Conservation (phyloP, 148 eudicot species). For the Rhododendron vialii region DNA sequence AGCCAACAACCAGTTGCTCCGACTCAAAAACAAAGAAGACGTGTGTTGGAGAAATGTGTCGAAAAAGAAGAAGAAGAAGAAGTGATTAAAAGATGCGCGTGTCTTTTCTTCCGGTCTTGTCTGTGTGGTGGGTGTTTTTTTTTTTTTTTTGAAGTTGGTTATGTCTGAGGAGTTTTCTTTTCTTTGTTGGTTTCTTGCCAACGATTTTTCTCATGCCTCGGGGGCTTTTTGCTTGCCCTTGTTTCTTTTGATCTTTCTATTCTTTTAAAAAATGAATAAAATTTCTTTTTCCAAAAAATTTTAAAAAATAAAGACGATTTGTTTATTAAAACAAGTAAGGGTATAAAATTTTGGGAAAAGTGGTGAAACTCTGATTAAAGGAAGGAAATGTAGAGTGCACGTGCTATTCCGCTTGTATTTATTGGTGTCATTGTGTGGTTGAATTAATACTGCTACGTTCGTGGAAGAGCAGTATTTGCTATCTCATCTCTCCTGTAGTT, state of each 20-base stretch:
- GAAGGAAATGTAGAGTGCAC: neutral
- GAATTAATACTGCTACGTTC: neutral
- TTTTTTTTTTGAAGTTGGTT: too few relatives aligned
- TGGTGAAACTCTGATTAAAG: neutral
- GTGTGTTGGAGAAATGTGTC: neutral
- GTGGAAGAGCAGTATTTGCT: neutral
- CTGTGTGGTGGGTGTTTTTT: too few relatives aligned
- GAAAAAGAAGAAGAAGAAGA: neutral
- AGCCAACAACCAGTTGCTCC: neutral
- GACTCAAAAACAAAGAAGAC: neutral
- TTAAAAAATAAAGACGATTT: neutral
- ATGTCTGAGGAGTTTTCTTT: too few relatives aligned
- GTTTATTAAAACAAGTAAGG: neutral
- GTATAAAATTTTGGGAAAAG: neutral
- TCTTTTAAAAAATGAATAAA: too few relatives aligned
- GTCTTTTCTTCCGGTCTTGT: too few relatives aligned
- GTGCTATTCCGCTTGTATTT: neutral
- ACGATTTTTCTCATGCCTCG: too few relatives aligned
- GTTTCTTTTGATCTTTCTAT: too few relatives aligned
- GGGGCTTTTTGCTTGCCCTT: too few relatives aligned
- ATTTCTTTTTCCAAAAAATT: too few relatives aligned
- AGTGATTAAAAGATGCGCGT: too few relatives aligned
- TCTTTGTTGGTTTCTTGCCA: too few relatives aligned
- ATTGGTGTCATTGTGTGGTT: constrained; percentile 3
- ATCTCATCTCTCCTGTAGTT: neutral